Base-by-base conservation (phyloP, 192 early-diverging fungal species). In the Martensiomyces pterosporus region DNA sequence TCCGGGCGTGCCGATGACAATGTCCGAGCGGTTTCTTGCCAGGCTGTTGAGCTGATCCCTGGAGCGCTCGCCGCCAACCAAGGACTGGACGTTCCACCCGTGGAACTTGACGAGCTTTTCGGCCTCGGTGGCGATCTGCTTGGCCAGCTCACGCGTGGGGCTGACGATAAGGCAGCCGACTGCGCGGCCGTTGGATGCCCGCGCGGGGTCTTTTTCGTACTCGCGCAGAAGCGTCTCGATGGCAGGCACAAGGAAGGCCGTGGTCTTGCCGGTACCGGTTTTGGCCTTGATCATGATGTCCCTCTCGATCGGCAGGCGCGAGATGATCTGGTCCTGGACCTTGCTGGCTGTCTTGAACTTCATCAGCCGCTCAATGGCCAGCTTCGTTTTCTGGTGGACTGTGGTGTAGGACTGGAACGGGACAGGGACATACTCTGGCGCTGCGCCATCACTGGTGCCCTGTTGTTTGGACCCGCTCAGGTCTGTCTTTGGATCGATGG, bases 261-360 rank as follows among this genome's bases (percentile, higher is more conserved):
- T 66, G 0, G 93, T 98, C 67, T 98, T 98, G 35, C 96, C 96
- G 0, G 94, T 96, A 56, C 96, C 96, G 10, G 96, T 98, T 71
- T 97, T 95, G 8, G 94, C 92, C 52, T 92, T 86, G 50, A 96
- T 88, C 68, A 98, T 84, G 49, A 97, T 76, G 57, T 98, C 96
- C 8, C 57, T 60, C 13, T 78, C 67, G 17, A 83, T 80, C 16
- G 89, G 88, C 24, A 90, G 54, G 24, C 75, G 62, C 4, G 76
- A 78, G 29, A 91, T 63, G n/a, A 98, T 86, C 57, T 82, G 81
- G 24, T 86, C 59, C 58, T 98, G 94, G 3, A 95, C 92, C 54
- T 82, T 75, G 44, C 90, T 87, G 80, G 92, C 90, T 9, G 65
- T 66, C 26, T 79, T 57, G 62, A 87, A 94, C 49, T 81, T 75